Evolutionary conservation across 805 yeast species (phyloP).

Genomic region (Candida caryicola): DNA sequence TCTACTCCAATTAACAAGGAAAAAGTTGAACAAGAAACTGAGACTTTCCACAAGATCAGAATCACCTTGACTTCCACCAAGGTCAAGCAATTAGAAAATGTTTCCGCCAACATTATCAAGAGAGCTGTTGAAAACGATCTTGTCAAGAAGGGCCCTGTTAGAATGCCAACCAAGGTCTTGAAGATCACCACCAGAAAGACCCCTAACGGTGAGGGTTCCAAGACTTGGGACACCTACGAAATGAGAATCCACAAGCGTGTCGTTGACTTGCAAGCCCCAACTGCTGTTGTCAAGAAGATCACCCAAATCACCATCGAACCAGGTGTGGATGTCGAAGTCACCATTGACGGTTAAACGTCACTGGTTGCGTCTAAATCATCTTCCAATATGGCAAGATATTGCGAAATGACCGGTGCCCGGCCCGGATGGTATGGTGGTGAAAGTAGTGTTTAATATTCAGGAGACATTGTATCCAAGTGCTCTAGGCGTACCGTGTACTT

Average conservation of each 20-base stretch:
- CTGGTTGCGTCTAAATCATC: not conserved
- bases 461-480: constrained; percentile 41
- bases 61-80: constrained; percentile 98
- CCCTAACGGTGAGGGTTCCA: constrained; percentile 99
- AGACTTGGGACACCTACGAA: constrained; percentile 99
- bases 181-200: constrained; percentile 99
- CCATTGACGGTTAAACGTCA: constrained; percentile 71
- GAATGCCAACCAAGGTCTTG: constrained; percentile 99
- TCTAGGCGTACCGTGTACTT: constrained; percentile 62
- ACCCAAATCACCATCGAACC: constrained; percentile 98
- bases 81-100: constrained; percentile 97
- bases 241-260: constrained; percentile 99
- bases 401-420: no score
- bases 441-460: constrained; percentile 4
- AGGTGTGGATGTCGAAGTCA: constrained; percentile 97
- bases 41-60: constrained; percentile 94
- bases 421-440: constrained; percentile 3
- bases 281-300: constrained; percentile 87
- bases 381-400: not conserved
- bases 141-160: constrained; percentile 97
- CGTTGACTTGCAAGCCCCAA: constrained; percentile 97
- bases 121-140: constrained; percentile 82
- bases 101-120: constrained; percentile 83
- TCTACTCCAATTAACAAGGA: constrained; percentile 78
- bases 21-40: constrained; percentile 74